These are phyloP conservation scores for Glycyrrhiza uralensis DNA, from an alignment of 306 rosid species.

Conservation along the genomic window DNA sequence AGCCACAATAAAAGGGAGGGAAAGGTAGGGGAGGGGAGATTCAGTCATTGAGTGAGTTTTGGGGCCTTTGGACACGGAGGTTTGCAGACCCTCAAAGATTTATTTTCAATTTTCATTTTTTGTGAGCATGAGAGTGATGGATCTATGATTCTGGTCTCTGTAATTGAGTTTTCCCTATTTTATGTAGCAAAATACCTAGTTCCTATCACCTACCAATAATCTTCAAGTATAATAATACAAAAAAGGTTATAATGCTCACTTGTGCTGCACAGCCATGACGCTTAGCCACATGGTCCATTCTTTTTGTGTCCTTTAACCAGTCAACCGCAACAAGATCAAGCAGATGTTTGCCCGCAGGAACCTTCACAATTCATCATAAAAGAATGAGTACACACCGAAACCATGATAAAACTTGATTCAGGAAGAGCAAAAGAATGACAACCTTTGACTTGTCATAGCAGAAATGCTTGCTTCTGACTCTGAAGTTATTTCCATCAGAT, in stretches of 20 bases:
- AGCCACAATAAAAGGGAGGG: neutral
- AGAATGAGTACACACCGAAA: conserved; percentile 35
- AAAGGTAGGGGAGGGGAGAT: neutral
- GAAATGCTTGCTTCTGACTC: conserved; percentile 93
- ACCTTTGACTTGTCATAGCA: conserved; percentile 90
- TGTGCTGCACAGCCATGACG: conserved; percentile 97
- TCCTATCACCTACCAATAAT: conserved; percentile 12
- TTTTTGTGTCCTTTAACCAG: conserved; percentile 96
- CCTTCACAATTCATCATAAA: conserved; percentile 45
- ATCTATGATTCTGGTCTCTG: neutral
- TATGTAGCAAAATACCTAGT: neutral
- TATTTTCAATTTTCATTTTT: neutral
- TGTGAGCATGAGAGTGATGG: neutral
- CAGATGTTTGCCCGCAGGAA: conserved; percentile 92
- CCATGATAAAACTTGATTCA: neutral
- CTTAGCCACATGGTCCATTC: conserved; percentile 94
- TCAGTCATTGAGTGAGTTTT: neutral
- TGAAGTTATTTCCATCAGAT: conserved; percentile 90
- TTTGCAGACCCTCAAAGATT: neutral
- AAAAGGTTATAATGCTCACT: conserved; percentile 45
- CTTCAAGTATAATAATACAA: conserved; percentile 6
- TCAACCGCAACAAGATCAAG: conserved; percentile 98
- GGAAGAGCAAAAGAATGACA: conserved; percentile 10
- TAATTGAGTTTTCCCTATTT: neutral
- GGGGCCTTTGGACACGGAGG: neutral